Evolutionary conservation across 2,329 filamentous ascomycete genomes (phyloP).

Genomic region (Podosphaera leucotricha): DNA sequence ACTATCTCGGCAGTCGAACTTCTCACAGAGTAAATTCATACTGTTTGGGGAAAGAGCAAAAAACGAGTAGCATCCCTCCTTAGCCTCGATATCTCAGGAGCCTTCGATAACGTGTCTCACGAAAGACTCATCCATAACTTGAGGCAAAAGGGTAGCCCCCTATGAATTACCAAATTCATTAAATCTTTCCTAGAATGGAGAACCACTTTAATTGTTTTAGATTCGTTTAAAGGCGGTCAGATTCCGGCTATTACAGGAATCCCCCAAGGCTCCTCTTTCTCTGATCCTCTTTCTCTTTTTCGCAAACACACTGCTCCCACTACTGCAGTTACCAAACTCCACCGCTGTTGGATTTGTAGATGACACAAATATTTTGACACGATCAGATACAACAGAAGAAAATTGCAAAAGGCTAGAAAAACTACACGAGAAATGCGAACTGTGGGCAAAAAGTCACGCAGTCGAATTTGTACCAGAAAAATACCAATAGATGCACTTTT

Average conservation of each 20-base stretch:
- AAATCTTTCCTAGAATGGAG: too few relatives aligned
- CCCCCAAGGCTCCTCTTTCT: neutral
- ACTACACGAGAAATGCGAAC: neutral
- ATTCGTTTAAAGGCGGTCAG: neutral
- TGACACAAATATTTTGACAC: neutral
- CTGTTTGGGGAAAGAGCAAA: neutral
- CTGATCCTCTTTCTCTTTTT: neutral
- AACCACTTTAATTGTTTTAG: neutral
- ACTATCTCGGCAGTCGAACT: neutral
- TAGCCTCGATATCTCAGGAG: conserved; percentile 1
- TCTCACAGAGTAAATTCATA: neutral
- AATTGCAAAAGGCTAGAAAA: neutral
- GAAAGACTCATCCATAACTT: neutral
- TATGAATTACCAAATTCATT: neutral
- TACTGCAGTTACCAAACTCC: neutral
- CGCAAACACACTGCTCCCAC: neutral
- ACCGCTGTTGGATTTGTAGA: neutral
- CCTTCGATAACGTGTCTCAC: neutral
- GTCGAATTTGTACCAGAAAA: neutral
- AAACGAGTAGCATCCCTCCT: neutral
- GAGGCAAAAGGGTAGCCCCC: neutral
- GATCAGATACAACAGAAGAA: neutral
- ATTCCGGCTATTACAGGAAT: neutral
- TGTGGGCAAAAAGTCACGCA: neutral
- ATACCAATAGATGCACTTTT: neutral